These are phyloP conservation scores for Rubia balearica DNA, from an alignment of 305 asterid genomes.

Conservation along the genomic window DNA sequence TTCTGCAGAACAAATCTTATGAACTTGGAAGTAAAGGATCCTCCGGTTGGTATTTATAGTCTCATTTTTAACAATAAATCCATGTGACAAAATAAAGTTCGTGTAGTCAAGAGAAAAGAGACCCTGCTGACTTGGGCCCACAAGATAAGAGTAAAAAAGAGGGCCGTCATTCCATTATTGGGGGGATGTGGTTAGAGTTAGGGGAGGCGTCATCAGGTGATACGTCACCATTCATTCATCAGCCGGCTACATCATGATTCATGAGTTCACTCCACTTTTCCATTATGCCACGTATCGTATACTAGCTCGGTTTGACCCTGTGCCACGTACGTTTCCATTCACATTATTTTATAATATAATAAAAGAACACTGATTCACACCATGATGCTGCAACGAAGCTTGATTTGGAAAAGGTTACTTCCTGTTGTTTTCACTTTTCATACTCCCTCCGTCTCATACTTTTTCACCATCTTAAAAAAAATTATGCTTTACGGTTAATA, in stretches of 20 bases:
- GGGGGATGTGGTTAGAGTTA: no score
- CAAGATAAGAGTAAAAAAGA: background rate
- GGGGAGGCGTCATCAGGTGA: background rate
- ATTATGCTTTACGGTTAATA: no score
- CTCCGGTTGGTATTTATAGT: background rate
- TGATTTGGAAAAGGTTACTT: background rate
- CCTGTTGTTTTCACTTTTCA: background rate
- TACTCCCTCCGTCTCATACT: no score
- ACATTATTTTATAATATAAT: background rate
- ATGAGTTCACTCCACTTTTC: background rate
- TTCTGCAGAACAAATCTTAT: background rate
- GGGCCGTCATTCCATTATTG: background rate
- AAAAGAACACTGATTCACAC: background rate
- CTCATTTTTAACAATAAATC: background rate
- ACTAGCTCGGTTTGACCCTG: background rate
- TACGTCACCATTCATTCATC: slow-evolving; percentile 12
- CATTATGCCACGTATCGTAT: background rate
- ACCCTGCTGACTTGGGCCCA: background rate
- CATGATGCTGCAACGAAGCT: background rate
- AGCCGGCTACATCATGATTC: slow-evolving; percentile 7
- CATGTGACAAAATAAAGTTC: background rate
- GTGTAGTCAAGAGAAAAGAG: background rate
- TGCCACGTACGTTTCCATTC: background rate
- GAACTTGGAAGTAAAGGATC: background rate
- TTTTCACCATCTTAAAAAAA: no score